These are phyloP conservation scores for Candida maesae DNA, from an alignment of 805 yeast genomes.

Conservation along the genomic window DNA sequence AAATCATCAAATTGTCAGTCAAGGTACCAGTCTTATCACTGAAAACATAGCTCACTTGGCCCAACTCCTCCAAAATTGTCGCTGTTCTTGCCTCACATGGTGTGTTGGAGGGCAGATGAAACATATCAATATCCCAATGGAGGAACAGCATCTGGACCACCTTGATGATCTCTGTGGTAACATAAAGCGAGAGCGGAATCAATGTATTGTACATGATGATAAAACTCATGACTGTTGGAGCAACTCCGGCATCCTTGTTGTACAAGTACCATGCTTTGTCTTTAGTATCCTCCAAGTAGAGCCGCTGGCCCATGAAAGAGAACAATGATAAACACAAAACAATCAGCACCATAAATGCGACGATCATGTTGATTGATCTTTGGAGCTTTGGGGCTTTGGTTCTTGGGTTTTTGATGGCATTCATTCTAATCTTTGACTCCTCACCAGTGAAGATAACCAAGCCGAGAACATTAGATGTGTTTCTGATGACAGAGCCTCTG, in stretches of 20 bases:
- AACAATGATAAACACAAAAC: slow-evolving; percentile 74
- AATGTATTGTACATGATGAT: slow-evolving; percentile 96
- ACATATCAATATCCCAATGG: slow-evolving; percentile 94
- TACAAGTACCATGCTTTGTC: slow-evolving; percentile 69
- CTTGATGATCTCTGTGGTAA: slow-evolving; percentile 94
- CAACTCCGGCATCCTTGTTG: slow-evolving; percentile 73
- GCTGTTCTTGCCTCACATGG: slow-evolving; percentile 96
- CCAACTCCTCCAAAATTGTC: slow-evolving; percentile 91
- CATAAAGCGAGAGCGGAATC: slow-evolving; percentile 91
- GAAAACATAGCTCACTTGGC: slow-evolving; percentile 92
- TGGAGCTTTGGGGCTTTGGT: slow-evolving; percentile 93
- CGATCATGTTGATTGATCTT: slow-evolving; percentile 74
- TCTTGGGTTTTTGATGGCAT: slow-evolving; percentile 84
- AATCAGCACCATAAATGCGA: slow-evolving; percentile 79
- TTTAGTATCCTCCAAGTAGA: slow-evolving; percentile 39
- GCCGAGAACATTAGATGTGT: slow-evolving; percentile 72
- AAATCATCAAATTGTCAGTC: slow-evolving; percentile 92
- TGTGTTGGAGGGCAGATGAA: slow-evolving; percentile 75
- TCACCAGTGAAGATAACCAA: slow-evolving; percentile 91
- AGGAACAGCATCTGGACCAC: slow-evolving; percentile 77
- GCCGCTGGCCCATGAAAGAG: slow-evolving; percentile 73
- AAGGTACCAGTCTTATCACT: slow-evolving; percentile 97
- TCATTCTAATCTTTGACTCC: slow-evolving; percentile 94
- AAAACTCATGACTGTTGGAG: slow-evolving; percentile 91
- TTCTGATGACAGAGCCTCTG: slow-evolving; percentile 86